A percentile compares a stretch with the other conserved stretches of the same genome.
These are phyloP conservation scores for Candida alai DNA, from an alignment of 805 yeast genomes.

Conservation along the genomic window DNA sequence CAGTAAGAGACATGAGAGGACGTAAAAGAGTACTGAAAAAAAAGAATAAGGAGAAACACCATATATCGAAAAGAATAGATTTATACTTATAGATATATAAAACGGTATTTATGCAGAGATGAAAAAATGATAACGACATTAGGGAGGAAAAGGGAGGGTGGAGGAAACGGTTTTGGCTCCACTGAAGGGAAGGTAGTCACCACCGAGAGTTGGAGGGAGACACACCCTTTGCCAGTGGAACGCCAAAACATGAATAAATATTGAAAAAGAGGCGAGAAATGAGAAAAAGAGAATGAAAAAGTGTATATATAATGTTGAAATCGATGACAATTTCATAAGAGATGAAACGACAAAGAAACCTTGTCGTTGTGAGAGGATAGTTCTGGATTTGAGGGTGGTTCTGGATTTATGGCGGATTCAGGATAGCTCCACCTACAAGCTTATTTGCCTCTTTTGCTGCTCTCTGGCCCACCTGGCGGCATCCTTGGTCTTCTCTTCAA, in stretches of 20 bases:
- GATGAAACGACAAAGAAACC: no score
- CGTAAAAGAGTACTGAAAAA: slow-evolving; percentile 2
- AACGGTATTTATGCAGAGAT: slow-evolving; percentile 4
- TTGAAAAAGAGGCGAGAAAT: slow-evolving; percentile 1
- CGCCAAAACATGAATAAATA: slow-evolving; percentile 4
- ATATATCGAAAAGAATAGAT: slow-evolving; percentile 1
- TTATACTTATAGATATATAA: slow-evolving; percentile 2
- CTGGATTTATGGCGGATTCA: no score
- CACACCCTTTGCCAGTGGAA: no score
- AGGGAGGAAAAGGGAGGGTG: slow-evolving; percentile 6
- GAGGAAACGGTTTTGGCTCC: slow-evolving; percentile 4
- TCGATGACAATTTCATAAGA: no score
- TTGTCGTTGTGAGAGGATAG: no score
- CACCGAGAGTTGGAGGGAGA: no score
- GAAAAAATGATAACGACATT: slow-evolving; percentile 11
- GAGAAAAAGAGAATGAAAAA: no score
- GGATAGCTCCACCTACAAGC: no score
- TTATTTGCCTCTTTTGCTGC: slow-evolving; percentile 53
- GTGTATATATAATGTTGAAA: slow-evolving; percentile 5
- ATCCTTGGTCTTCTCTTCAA: slow-evolving; percentile 67
- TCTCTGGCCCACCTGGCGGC: slow-evolving; percentile 99
- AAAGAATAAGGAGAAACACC: slow-evolving; percentile 1
- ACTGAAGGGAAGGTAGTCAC: no score
- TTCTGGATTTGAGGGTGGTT: no score
- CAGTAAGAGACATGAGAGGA: not conserved